Base-by-base conservation (phyloP, 305 asterid species). In the Rubia balearica region DNA sequence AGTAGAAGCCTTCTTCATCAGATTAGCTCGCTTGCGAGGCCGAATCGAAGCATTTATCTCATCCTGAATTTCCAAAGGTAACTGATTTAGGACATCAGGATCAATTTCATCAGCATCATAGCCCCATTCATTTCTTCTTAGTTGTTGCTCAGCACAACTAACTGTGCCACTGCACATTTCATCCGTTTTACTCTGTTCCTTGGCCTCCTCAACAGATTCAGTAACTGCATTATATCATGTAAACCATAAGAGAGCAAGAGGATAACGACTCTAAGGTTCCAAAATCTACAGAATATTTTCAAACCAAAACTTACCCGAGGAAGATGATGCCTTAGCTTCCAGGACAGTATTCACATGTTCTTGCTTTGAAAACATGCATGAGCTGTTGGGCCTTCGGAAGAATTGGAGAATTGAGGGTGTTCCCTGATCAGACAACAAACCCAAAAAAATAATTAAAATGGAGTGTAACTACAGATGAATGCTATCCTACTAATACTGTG, bases 81-180 rank as follows among this genome's bases (percentile, higher is more conserved):
- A 73, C 83, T 90, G 97, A 43, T 75, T 87, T 79, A 92, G 65
- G 74, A 88, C 83, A 55, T 74, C 78, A 60, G 83, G 88, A 81
- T 92, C 96, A 76, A 92, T 90, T 82, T 90, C 95, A 75, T 90
- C 85, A 70, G 80, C 76, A 74, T 80, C 83, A 86, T 87, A 92
- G 68, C 82, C 80, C 93, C 94, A 84, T 33, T 75, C 67, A 73
- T 11, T 68, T 38, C 68, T 78, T 71, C 84, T 79, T 41, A 67
- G 62, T 64, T 75, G 86, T 73, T 73, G 69, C 75, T 70, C 78
- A 70, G 77, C 79, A 74, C 38, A 69, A 76, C 61, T 67, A 78
- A 75, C 63, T 19, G 72, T 56, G 73, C 78, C 76, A 38, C 41
- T 74, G 62, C 67, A 46, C 53, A 75, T 65, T 63, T 74, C 77